Conservation (phyloP, 2,329 filamentous ascomycete species). For the Curvularia verruculosa region DNA sequence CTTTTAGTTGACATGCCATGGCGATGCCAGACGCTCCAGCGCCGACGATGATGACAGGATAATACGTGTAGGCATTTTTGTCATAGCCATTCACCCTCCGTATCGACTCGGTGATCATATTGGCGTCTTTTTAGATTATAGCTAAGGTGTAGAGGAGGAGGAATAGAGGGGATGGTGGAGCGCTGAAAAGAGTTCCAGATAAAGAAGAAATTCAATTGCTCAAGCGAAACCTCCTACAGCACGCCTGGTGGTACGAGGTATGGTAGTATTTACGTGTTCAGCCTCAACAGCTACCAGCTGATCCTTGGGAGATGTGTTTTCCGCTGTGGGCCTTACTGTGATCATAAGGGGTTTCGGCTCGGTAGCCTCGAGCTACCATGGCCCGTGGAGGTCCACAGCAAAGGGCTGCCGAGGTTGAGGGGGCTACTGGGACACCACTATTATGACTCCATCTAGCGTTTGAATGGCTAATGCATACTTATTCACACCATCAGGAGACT, state of each 20-base stretch:
- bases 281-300: background rate
- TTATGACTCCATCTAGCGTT: background rate
- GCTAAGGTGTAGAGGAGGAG: background rate
- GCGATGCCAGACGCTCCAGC: conserved; percentile 68
- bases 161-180: background rate
- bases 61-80: conserved; percentile 50
- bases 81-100: conserved; percentile 48
- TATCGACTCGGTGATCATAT: conserved; percentile 45
- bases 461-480: background rate
- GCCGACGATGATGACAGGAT: conserved; percentile 63
- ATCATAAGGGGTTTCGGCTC: background rate
- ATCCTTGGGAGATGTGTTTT: no score
- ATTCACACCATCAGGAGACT: background rate
- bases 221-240: background rate
- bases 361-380: background rate
- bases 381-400: background rate
- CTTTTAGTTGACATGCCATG: conserved; percentile 64
- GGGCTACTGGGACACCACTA: background rate
- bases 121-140: background rate
- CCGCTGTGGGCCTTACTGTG: background rate
- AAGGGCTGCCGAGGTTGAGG: background rate
- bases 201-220: background rate
- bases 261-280: background rate
- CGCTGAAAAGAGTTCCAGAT: background rate
- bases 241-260: background rate